Conservation (phyloP, 1,139 yeast species). For the Hanseniaspora uvarum region DNA sequence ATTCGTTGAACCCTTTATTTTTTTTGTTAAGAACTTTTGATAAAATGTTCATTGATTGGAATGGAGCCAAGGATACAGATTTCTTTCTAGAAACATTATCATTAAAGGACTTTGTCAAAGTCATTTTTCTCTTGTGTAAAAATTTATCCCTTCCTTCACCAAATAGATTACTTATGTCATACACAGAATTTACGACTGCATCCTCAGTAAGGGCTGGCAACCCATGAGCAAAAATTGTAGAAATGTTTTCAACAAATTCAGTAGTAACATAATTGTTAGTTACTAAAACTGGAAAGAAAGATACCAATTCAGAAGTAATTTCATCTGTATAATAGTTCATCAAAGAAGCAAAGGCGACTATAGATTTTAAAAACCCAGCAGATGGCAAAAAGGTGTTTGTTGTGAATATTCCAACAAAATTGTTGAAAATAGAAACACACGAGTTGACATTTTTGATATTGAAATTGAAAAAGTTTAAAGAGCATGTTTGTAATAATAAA, state of each 20-base stretch:
- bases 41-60: constrained; percentile 22
- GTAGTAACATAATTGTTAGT: constrained; percentile 27
- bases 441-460: background rate
- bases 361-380: constrained; percentile 10
- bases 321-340: constrained; percentile 29
- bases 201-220: constrained; percentile 49
- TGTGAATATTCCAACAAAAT: constrained; percentile 9
- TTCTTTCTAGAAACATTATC: constrained; percentile 18
- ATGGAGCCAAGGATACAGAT: constrained; percentile 23
- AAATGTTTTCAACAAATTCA: constrained; percentile 30
- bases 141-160: constrained; percentile 27
- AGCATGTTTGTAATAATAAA: constrained; percentile 7
- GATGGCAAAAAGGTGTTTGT: constrained; percentile 12
- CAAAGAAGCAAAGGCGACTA: constrained; percentile 24
- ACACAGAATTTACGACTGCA: constrained; percentile 74
- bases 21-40: constrained; percentile 18
- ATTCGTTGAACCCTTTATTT: background rate
- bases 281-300: constrained; percentile 29
- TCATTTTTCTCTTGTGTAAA: constrained; percentile 12
- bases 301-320: constrained; percentile 27
- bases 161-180: constrained; percentile 68
- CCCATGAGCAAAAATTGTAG: constrained; percentile 37
- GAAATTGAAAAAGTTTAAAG: constrained; percentile 1
- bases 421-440: background rate
- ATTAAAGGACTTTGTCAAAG: constrained; percentile 6